phyloP scores from a whole-genome alignment of 1,284 basidiomycete genomes.

The Cutaneotrichosporon daszewskae region DNA sequence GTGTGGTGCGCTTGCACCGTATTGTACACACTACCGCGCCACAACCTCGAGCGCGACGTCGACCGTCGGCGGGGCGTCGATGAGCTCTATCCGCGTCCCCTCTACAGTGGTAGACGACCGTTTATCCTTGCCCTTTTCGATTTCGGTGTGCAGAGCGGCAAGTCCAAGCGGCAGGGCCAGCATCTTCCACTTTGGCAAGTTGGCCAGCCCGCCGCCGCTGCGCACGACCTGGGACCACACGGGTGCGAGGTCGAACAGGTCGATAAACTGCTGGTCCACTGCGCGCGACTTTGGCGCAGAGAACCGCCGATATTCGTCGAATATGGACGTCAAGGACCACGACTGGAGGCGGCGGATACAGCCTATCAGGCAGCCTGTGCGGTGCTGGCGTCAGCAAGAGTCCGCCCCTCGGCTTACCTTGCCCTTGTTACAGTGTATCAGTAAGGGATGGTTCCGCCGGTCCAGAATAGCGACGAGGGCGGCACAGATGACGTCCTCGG shows the following conservation, averaged over 20 bases:
- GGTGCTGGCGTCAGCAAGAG: conserved; percentile 41
- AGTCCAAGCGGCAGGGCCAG: conserved; percentile 25
- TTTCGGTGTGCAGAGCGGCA: conserved; percentile 5
- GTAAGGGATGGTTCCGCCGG: conserved; percentile 53
- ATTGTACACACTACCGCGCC: conserved; percentile 8
- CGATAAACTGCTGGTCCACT: conserved; percentile 56
- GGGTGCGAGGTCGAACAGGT: conserved; percentile 46
- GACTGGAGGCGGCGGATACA: conserved; percentile 53
- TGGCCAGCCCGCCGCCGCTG: conserved; percentile 28
- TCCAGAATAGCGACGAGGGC: conserved; percentile 55
- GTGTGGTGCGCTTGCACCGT: no score
- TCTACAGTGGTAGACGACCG: neutral
- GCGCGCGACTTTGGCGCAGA: conserved; percentile 51
- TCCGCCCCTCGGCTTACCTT: conserved; percentile 42
- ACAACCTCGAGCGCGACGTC: conserved; percentile 8
- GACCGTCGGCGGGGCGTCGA: conserved; percentile 1
- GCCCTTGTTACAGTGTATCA: conserved; percentile 58
- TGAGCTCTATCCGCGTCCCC: neutral
- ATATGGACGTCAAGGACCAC: conserved; percentile 54
- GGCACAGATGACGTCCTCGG: conserved; percentile 53
- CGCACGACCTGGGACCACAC: conserved; percentile 38
- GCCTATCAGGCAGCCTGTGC: conserved; percentile 55
- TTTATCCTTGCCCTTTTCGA: conserved; percentile 5
- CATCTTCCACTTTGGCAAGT: conserved; percentile 40
- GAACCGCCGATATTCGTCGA: conserved; percentile 55